These are phyloP conservation scores for Neonectria punicea DNA, from an alignment of 2,329 filamentous ascomycete species.

Conservation along the genomic window DNA sequence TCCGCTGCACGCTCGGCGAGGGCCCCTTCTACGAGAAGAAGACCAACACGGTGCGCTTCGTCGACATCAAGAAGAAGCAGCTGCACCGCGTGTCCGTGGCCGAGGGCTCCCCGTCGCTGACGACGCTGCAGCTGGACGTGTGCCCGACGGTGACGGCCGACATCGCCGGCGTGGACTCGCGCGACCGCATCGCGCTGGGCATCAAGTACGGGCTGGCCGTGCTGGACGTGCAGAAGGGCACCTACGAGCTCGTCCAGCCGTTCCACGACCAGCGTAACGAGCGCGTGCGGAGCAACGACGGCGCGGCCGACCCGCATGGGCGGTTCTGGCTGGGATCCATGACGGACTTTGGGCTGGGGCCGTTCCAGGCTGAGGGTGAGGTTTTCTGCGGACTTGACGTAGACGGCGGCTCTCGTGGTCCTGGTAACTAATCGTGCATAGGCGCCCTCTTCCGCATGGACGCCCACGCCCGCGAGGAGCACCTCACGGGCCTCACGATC, in stretches of 20 bases:
- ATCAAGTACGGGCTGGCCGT: conserved; percentile 86
- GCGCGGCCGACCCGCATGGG: conserved; percentile 81
- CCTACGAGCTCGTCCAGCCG: conserved; percentile 63
- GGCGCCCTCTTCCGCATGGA: conserved; percentile 80
- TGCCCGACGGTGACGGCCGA: conserved; percentile 78
- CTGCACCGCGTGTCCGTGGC: conserved; percentile 77
- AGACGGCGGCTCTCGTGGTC: too few species aligned
- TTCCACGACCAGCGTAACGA: conserved; percentile 59
- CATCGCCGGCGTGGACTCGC: conserved; percentile 72
- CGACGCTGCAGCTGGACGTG: conserved; percentile 67
- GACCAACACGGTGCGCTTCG: conserved; percentile 75
- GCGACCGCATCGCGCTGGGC: conserved; percentile 77
- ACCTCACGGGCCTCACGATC: conserved; percentile 75
- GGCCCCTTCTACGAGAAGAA: conserved; percentile 77
- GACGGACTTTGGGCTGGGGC: conserved; percentile 74
- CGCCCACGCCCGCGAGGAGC: conserved; percentile 66
- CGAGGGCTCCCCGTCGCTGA: conserved; percentile 70
- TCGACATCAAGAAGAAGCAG: conserved; percentile 83
- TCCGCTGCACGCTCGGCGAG: conserved; percentile 76
- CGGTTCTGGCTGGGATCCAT: conserved; percentile 88
- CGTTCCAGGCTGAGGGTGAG: conserved; percentile 69
- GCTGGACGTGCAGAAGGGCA: conserved; percentile 70
- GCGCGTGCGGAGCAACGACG: conserved; percentile 80
- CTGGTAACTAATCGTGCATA: conserved; percentile 42
- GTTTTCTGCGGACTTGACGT: not conserved